These are phyloP conservation scores for Lachnellula arida DNA, from an alignment of 2,329 filamentous ascomycete genomes.

Conservation along the genomic window DNA sequence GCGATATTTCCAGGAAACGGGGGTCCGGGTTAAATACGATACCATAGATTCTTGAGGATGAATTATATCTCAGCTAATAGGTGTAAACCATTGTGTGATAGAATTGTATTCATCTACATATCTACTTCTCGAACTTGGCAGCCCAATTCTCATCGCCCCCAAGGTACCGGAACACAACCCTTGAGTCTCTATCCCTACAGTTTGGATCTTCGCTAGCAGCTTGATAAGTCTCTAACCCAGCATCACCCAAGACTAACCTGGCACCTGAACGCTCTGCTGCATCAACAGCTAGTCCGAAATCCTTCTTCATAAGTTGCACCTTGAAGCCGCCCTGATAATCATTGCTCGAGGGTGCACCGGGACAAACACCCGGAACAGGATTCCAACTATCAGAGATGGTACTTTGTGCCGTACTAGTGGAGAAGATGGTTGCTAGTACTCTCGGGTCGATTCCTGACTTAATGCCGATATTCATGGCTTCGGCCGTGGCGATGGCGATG, in stretches of 20 bases:
- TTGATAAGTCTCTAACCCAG: conserved; percentile 47
- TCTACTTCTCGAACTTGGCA: background rate
- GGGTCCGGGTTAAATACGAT: no score
- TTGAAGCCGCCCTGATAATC: conserved; percentile 48
- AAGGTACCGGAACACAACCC: conserved; percentile 53
- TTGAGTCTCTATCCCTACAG: conserved; percentile 51
- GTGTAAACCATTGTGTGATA: no score
- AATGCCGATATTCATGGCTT: conserved; percentile 59
- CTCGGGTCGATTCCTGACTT: conserved; percentile 50
- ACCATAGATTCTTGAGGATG: no score
- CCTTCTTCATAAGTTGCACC: conserved; percentile 56
- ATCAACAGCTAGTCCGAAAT: conserved; percentile 50
- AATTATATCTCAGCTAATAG: no score
- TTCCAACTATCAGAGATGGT: conserved; percentile 32
- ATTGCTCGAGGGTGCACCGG: conserved; percentile 29
- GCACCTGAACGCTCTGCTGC: conserved; percentile 49
- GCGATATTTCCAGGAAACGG: no score
- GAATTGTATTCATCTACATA: background rate
- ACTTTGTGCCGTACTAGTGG: conserved; percentile 39
- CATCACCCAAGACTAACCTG: conserved; percentile 44
- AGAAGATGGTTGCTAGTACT: conserved; percentile 47
- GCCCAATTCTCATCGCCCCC: conserved; percentile 49
- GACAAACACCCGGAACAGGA: conserved; percentile 33
- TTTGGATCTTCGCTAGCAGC: conserved; percentile 45
- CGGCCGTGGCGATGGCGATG: conserved; percentile 53